These are phyloP conservation scores for Aspergillus hancockii DNA, from an alignment of 495 filamentous ascomycete species.

Conservation along the genomic window DNA sequence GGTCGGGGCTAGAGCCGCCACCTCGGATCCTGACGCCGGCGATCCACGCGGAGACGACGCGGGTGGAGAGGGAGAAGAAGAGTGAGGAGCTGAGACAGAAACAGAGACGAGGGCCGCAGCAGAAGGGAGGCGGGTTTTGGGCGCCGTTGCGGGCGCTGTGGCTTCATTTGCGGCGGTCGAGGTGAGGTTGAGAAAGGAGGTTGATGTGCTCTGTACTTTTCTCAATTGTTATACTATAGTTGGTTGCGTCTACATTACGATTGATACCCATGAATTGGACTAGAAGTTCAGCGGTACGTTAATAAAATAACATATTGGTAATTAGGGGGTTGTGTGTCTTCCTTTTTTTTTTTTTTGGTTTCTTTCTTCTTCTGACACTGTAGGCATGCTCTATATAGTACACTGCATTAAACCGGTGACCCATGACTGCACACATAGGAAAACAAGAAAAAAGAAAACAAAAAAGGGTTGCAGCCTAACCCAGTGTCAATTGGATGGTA, in stretches of 20 bases:
- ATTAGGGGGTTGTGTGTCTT: background rate
- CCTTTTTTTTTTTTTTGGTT: background rate
- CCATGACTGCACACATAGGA: conserved; percentile 1
- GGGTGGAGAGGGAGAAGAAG: conserved; percentile 1
- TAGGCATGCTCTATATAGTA: background rate
- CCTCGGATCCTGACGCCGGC: conserved; percentile 21
- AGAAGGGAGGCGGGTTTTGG: background rate
- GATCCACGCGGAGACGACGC: conserved; percentile 16
- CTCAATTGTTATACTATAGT: background rate
- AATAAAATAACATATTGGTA: background rate
- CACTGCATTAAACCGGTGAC: conserved; percentile 2
- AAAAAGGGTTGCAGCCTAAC: conserved; percentile 4
- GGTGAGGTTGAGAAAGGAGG: no score
- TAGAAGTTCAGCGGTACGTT: background rate
- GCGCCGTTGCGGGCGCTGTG: conserved; percentile 10
- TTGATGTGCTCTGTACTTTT: no score
- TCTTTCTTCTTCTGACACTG: background rate
- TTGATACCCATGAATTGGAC: conserved; percentile 2
- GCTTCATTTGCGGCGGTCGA: conserved; percentile 7
- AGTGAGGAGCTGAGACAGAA: background rate
- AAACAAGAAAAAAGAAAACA: conserved; percentile 11
- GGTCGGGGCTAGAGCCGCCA: conserved; percentile 13
- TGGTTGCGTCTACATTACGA: background rate
- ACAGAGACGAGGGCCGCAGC: background rate
- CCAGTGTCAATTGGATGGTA: background rate